Evolutionary conservation across 257 asterid species (phyloP).

Genomic region (Verbena officinalis): DNA sequence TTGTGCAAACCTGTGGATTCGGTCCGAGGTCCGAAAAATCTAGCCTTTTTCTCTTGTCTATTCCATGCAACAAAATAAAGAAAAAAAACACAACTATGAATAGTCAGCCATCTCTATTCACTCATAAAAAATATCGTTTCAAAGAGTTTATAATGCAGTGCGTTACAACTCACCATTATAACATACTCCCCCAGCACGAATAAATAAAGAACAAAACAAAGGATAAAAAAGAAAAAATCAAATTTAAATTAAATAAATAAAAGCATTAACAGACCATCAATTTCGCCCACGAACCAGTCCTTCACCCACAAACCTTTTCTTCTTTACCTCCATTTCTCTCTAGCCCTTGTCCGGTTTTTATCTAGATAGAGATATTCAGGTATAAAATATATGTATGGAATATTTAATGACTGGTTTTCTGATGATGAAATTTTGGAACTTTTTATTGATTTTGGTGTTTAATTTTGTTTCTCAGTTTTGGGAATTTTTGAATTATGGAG

Average conservation of each 20-base stretch:
- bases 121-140: constrained; percentile 35
- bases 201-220: constrained; percentile 24
- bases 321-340: constrained; percentile 27
- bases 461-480: constrained; percentile 22
- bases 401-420: background rate
- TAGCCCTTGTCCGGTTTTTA: background rate
- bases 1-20: constrained; percentile 36
- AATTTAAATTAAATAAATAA: constrained; percentile 22
- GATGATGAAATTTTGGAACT: background rate
- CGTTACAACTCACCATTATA: constrained; percentile 60
- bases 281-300: constrained; percentile 77
- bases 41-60: constrained; percentile 31
- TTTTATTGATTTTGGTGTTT: background rate
- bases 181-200: constrained; percentile 22
- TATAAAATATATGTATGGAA: background rate
- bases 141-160: constrained; percentile 38
- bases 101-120: constrained; percentile 44
- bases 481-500: constrained; percentile 56
- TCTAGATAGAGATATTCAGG: constrained; percentile 1
- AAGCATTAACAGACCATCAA: constrained; percentile 62
- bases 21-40: constrained; percentile 37
- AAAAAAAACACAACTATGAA: constrained; percentile 29
- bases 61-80: constrained; percentile 33
- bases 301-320: constrained; percentile 37
- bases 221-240: background rate